Percentiles rank a stretch among this genome's conserved stretches.
phyloP scores from a whole-genome alignment of 768 basidiomycete genomes.

The Infundibulicybe gibba region DNA sequence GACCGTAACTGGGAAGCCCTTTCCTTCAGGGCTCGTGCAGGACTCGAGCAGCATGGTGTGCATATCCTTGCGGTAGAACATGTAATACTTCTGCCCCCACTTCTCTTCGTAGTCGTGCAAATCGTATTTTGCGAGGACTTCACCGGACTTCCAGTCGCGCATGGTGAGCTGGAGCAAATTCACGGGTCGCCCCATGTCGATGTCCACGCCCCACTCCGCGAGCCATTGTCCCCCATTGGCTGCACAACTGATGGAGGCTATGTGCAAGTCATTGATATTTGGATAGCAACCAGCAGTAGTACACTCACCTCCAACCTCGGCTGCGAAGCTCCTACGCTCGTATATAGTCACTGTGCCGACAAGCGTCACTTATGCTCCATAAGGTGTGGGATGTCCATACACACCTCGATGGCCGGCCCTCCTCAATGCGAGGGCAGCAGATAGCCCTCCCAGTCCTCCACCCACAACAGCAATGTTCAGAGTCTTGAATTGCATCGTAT shows the following conservation, averaged over 20 bases:
- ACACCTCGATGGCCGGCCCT: conserved; percentile 23
- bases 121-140: conserved; percentile 24
- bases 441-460: conserved; percentile 21
- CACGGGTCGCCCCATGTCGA: conserved; percentile 24
- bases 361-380: not conserved
- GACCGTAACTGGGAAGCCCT: conserved; percentile 20
- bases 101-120: conserved; percentile 24
- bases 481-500: conserved; percentile 8
- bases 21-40: conserved; percentile 18
- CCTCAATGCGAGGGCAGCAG: conserved; percentile 21
- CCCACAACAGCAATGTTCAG: conserved; percentile 17
- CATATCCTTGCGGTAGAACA: conserved; percentile 29
- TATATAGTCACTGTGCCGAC: conserved; percentile 19
- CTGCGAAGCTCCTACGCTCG: conserved; percentile 24
- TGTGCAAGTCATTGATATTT: not conserved
- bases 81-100: conserved; percentile 22
- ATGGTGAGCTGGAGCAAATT: conserved; percentile 26
- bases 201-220: conserved; percentile 27
- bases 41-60: conserved; percentile 22
- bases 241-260: conserved; percentile 27
- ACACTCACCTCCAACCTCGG: conserved; percentile 19
- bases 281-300: not conserved
- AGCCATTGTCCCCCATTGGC: conserved; percentile 30
- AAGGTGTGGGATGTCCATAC: not conserved
- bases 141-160: conserved; percentile 30